A percentile compares a stretch with the other conserved stretches of the same genome.
Conservation (phyloP, 768 basidiomycete genomes). For the Leucogyrophana mollusca region DNA sequence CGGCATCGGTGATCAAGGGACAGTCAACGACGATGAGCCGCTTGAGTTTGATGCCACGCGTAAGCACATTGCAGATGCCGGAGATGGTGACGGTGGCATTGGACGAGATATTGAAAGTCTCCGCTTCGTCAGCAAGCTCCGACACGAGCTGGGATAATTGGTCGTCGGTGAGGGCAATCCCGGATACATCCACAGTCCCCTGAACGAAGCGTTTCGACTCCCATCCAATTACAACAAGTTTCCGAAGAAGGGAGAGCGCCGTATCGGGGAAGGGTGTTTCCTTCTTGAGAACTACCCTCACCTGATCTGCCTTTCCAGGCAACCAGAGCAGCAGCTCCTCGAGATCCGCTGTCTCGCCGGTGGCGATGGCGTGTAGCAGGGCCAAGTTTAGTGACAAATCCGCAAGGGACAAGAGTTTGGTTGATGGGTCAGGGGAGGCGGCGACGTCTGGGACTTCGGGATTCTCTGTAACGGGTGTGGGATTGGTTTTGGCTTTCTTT, state of each 20-base stretch:
- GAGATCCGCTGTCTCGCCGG: slow-evolving; percentile 20
- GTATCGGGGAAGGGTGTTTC: slow-evolving; percentile 24
- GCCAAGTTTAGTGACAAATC: slow-evolving; percentile 27
- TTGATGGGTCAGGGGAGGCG: neutral
- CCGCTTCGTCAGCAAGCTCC: slow-evolving; percentile 9
- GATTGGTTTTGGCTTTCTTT: no score
- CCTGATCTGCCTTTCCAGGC: slow-evolving; percentile 23
- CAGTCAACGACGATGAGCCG: slow-evolving; percentile 24
- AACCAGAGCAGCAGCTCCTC: slow-evolving; percentile 29
- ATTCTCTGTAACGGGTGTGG: no score
- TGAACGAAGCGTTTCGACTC: slow-evolving; percentile 10
- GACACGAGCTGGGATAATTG: slow-evolving; percentile 21
- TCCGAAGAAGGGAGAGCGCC: slow-evolving; percentile 22
- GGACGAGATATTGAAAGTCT: slow-evolving; percentile 25
- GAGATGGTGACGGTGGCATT: slow-evolving; percentile 23
- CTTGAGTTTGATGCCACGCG: slow-evolving; percentile 17
- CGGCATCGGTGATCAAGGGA: slow-evolving; percentile 18
- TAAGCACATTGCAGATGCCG: slow-evolving; percentile 19
- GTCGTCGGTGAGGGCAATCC: slow-evolving; percentile 16
- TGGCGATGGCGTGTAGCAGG: slow-evolving; percentile 20
- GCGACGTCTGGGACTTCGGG: neutral
- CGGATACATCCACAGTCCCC: slow-evolving; percentile 24
- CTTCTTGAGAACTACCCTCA: slow-evolving; percentile 17
- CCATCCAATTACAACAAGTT: slow-evolving; percentile 13
- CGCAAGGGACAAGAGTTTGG: no score